Base-by-base conservation (phyloP, 192 early-diverging fungal species). In the Allomyces arbusculus region DNA sequence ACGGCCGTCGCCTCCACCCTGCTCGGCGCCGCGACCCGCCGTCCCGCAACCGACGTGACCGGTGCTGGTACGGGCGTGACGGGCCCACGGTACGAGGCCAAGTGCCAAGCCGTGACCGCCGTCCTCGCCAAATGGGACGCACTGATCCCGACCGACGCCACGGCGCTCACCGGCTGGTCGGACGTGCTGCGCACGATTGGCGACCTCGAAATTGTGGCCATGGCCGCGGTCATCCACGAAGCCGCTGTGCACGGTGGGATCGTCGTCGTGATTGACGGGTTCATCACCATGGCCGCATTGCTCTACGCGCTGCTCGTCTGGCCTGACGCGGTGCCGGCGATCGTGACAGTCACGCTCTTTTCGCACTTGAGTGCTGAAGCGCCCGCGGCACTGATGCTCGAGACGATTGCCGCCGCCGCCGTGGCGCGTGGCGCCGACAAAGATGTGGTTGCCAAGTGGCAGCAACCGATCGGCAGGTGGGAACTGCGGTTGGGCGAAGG, bases 191-290 rank as follows among this genome's bases (percentile, higher is more conserved):
- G 23, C 14, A 23, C 10, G 22, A 20, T 64, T 12, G 62, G 61
- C 22, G 44, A 64, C 61, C 64, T 72, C 22, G 71, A 72, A 61
- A 70, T 72, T 24, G 64, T 65, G 19, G 69, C 71, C 23, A 72
- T 72, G 69, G 62, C 28, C 1, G 63, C 40, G 19, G 65, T 33
- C 12, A 61, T 66, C 23, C 65, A 55, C 61, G 69, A 64, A 14
- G 44, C 64, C 19, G 68, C 64, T 2, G 24, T 28, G 9, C 5
- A 14, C 16, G 12, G 16, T 3, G 12, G 16, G 50, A 45, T 58
- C 24, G 62, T 63, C 1, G 64, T 72, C 16, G 19, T 72, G 10
- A 64, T 72, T 10, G 71, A 72, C 26, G 71, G 71, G 19, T 70
- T 72, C 44, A 70, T 72, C 19, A 61, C 68, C 61, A 45, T 26